Evolutionary conservation across 2,329 filamentous ascomycete genomes (phyloP).

Genomic region (Ilyonectria sp.): DNA sequence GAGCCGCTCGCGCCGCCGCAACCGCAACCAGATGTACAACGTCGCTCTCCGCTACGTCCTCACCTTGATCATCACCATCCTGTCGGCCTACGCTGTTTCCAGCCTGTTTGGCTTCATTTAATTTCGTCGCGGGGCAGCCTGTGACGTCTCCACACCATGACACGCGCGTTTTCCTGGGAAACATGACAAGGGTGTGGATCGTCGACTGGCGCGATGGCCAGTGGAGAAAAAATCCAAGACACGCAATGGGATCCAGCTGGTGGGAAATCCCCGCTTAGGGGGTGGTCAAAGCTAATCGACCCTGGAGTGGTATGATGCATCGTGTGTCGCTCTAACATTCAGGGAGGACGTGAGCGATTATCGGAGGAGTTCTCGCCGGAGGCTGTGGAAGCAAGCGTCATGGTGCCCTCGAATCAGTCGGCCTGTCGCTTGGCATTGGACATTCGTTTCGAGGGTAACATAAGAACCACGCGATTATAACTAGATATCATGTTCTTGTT

Average conservation of each 20-base stretch:
- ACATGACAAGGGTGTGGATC: not conserved
- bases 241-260: conserved; percentile 4
- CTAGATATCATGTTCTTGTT: not conserved
- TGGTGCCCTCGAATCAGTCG: not conserved
- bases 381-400: not conserved
- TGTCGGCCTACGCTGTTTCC: conserved; percentile 24
- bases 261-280: not conserved
- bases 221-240: not conserved
- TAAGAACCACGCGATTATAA: not conserved
- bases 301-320: not conserved
- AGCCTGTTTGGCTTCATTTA: conserved; percentile 29
- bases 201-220: not conserved
- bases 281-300: not conserved
- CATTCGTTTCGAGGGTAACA: not conserved
- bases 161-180: conserved; percentile 12
- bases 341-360: not conserved
- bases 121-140: not conserved
- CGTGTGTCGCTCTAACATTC: not conserved
- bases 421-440: not conserved
- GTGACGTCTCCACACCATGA: not conserved
- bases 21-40: conserved; percentile 55
- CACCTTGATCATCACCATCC: conserved; percentile 34
- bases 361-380: not conserved
- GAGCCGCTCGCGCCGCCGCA: conserved; percentile 49
- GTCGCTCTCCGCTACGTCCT: conserved; percentile 48